Evolutionary conservation across 106 monocot genomes (phyloP).

Genomic region (Xerophyta viscosa): DNA sequence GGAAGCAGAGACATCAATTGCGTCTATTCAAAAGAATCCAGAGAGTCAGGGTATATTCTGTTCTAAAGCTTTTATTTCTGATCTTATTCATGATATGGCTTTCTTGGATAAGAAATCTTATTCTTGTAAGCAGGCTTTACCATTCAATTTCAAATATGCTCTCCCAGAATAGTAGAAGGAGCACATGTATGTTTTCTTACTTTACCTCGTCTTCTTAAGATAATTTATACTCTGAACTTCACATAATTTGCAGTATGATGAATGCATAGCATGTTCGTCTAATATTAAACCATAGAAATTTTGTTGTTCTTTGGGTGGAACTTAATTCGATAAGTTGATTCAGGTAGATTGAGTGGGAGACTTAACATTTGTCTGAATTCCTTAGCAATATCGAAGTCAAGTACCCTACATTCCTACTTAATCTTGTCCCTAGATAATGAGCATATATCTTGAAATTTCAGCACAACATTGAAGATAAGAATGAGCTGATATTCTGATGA

Average conservation of each 20-base stretch:
- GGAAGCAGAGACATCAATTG: conserved; percentile 25
- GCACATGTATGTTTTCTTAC: conserved; percentile 37
- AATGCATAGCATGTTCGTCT: neutral
- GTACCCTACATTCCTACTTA: too few relatives aligned
- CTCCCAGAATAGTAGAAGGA: conserved; percentile 42
- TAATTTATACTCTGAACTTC: neutral
- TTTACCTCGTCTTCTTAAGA: neutral
- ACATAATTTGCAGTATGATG: neutral
- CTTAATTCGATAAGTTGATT: neutral
- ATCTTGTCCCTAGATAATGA: too few relatives aligned
- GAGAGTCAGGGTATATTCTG: conserved; percentile 41
- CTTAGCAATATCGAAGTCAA: too few relatives aligned
- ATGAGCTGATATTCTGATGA: too few relatives aligned
- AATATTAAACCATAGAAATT: neutral
- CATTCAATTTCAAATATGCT: conserved; percentile 58
- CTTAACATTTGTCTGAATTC: too few relatives aligned
- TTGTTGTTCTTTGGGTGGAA: neutral
- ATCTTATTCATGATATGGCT: neutral
- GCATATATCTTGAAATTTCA: neutral
- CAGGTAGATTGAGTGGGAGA: too few relatives aligned
- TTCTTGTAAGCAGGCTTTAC: conserved; percentile 25
- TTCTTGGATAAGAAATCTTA: too few relatives aligned
- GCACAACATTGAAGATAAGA: neutral
- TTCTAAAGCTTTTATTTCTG: neutral
- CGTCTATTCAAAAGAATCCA: conserved; percentile 13